phyloP scores from a whole-genome alignment of 148 eudicot species.

The Suaeda aralocaspica region DNA sequence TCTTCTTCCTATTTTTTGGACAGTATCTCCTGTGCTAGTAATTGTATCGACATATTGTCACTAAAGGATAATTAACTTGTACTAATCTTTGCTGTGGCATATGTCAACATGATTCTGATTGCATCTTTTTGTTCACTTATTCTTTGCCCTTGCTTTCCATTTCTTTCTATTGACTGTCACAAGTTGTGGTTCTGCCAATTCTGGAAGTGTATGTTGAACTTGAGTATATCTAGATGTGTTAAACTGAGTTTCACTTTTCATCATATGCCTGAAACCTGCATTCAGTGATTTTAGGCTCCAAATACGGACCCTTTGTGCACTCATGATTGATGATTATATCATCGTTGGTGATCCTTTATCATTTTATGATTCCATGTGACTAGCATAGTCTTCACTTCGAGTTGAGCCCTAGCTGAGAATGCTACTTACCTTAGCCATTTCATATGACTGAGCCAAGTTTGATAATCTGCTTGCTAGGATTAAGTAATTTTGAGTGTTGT shows the following conservation, averaged over 20 bases:
- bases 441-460: neutral
- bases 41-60: too few species aligned
- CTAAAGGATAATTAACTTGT: too few species aligned
- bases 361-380: neutral
- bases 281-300: neutral
- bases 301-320: neutral
- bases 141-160: neutral
- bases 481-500: too few species aligned
- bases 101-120: neutral
- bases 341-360: neutral
- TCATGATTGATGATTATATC: neutral
- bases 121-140: neutral
- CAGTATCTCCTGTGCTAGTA: too few species aligned
- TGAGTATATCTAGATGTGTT: neutral
- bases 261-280: neutral
- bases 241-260: neutral
- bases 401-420: too few species aligned
- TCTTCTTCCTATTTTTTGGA: too few species aligned
- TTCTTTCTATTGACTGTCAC: neutral
- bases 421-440: too few species aligned
- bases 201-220: neutral
- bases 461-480: too few species aligned
- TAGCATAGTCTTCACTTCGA: too few species aligned
- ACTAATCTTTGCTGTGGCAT: too few species aligned
- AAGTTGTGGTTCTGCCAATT: neutral